phyloP scores from a whole-genome alignment of 2,329 filamentous ascomycete genomes.

The Sporothrix pseudoabietina region DNA sequence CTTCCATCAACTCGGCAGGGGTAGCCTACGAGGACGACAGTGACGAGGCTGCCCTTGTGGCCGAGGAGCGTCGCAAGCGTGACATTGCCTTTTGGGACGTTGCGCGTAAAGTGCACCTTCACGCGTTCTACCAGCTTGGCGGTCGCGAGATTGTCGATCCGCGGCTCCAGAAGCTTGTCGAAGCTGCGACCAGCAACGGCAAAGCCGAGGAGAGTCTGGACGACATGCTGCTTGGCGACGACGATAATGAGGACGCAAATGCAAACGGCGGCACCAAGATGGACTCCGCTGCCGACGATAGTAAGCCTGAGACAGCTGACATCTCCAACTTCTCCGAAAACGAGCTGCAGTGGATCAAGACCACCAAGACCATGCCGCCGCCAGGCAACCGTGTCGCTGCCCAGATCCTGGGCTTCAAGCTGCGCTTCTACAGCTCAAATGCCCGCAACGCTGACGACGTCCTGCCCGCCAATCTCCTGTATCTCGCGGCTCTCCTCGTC shows the following conservation, averaged over 20 bases:
- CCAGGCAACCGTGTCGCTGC: conserved; percentile 88
- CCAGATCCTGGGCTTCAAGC: conserved; percentile 93
- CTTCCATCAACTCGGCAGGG: conserved; percentile 31
- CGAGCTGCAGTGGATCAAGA: conserved; percentile 73
- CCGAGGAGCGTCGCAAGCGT: conserved; percentile 60
- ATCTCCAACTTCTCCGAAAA: conserved; percentile 45
- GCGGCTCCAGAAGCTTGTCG: conserved; percentile 53
- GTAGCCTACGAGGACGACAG: conserved; percentile 74
- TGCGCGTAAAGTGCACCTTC: conserved; percentile 73
- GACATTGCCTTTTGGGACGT: conserved; percentile 80
- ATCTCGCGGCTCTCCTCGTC: conserved; percentile 86
- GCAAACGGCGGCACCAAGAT: conserved; percentile 54
- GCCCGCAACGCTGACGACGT: conserved; percentile 72
- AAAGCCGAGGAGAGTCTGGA: conserved; percentile 26
- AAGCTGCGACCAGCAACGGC: conserved; percentile 40
- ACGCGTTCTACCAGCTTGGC: conserved; percentile 88
- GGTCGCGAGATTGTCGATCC: conserved; percentile 66
- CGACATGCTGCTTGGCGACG: conserved; percentile 37
- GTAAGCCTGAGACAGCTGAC: conserved; percentile 43
- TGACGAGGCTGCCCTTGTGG: conserved; percentile 65
- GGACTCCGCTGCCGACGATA: conserved; percentile 41
- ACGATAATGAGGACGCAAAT: conserved; percentile 44
- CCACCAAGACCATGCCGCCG: conserved; percentile 80
- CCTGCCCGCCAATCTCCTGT: conserved; percentile 89
- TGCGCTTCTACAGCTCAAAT: conserved; percentile 87